These are phyloP conservation scores for Phytophthora foliorum DNA, from an alignment of 352 stramenopile genomes.

Conservation along the genomic window DNA sequence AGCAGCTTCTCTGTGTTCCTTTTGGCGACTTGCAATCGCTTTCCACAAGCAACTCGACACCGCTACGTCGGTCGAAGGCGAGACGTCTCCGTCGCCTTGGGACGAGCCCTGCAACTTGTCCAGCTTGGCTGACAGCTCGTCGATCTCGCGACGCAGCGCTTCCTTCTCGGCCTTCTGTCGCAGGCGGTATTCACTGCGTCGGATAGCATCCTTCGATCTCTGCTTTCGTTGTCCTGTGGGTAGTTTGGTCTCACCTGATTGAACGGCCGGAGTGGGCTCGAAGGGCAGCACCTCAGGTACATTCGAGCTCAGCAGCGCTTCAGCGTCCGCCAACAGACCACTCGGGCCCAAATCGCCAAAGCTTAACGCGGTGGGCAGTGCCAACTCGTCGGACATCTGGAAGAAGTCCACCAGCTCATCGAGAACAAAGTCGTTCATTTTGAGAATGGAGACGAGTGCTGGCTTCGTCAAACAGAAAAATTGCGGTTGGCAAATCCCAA, in stretches of 20 bases:
- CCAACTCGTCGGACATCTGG: conserved; percentile 28
- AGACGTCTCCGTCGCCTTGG: background rate
- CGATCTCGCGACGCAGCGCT: conserved; percentile 37
- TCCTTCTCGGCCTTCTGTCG: conserved; percentile 48
- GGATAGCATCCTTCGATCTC: conserved; percentile 39
- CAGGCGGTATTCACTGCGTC: conserved; percentile 48
- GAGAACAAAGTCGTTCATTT: conserved; percentile 38
- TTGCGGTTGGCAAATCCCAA: background rate
- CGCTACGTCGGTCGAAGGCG: conserved; percentile 19
- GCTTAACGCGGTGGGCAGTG: conserved; percentile 16
- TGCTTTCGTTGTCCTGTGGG: conserved; percentile 6
- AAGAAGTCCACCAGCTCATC: conserved; percentile 41
- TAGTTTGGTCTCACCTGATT: background rate
- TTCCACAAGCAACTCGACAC: conserved; percentile 43
- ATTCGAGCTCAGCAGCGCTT: conserved; percentile 3
- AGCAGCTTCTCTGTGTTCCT: conserved; percentile 29
- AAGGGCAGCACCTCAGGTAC: conserved; percentile 2
- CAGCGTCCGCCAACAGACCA: conserved; percentile 2
- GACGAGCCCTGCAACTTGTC: conserved; percentile 31
- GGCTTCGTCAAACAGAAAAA: conserved; percentile 30
- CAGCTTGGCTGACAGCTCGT: conserved; percentile 41
- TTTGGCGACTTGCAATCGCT: conserved; percentile 40
- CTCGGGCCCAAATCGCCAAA: conserved; percentile 9
- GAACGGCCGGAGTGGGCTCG: background rate
- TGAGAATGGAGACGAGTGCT: conserved; percentile 9